phyloP scores from a whole-genome alignment of 176 grass and related monocot genomes.

The Tuctoria greenei region DNA sequence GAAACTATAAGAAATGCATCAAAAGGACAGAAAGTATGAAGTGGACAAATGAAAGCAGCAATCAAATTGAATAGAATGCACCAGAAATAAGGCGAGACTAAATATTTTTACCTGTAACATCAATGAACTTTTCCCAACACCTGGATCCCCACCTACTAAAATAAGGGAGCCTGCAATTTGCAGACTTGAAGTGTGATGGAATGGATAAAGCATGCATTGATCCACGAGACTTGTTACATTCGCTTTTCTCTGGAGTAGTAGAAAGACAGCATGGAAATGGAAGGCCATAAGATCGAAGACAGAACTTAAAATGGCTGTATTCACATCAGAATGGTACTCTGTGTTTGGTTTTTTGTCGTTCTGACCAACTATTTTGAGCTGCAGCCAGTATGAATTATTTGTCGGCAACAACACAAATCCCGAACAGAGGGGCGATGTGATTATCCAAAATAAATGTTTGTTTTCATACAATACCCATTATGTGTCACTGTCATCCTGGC shows the following conservation, averaged over 20 bases:
- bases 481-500: background rate
- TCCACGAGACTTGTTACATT: constrained; percentile 14
- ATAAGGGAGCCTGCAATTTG: constrained; percentile 76
- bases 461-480: background rate
- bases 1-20: constrained; percentile 19
- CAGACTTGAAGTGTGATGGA: constrained; percentile 31
- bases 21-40: background rate
- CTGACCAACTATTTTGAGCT: too few relatives aligned
- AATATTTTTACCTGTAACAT: constrained; percentile 73
- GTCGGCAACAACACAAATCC: too few relatives aligned
- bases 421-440: background rate
- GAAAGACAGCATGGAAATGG: background rate
- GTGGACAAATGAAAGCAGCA: constrained; percentile 9
- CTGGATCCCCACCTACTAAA: constrained; percentile 93
- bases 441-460: constrained; percentile 8
- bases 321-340: background rate
- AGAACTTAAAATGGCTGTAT: background rate
- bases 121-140: constrained; percentile 97
- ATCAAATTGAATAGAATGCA: constrained; percentile 9
- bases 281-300: background rate
- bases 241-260: background rate
- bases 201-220: constrained; percentile 28
- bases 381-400: too few relatives aligned
- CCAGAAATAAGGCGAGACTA: constrained; percentile 20
- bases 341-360: too few relatives aligned